Evolutionary conservation across 2,329 filamentous ascomycete species (phyloP).

Genomic region (Raffaelea albimanens): DNA sequence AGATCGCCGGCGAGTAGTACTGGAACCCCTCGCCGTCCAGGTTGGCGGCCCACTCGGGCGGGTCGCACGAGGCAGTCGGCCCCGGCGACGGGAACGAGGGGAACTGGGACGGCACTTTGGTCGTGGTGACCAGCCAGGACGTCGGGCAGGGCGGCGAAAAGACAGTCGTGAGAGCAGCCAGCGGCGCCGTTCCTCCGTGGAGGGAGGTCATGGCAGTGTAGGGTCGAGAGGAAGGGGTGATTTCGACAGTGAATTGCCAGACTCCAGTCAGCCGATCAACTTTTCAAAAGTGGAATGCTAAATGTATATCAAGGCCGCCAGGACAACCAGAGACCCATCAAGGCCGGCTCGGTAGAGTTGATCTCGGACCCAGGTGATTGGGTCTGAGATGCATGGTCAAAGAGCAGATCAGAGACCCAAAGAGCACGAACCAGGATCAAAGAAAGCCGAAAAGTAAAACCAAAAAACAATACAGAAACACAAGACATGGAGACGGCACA

Average conservation of each 20-base stretch:
- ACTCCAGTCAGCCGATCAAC: too few relatives aligned
- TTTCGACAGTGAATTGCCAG: too few relatives aligned
- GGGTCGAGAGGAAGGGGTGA: too few relatives aligned
- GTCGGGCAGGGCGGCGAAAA: conserved; percentile 29
- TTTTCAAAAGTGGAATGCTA: too few relatives aligned
- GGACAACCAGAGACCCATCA: too few relatives aligned
- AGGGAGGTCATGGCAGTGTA: conserved; percentile 9
- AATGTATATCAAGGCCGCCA: too few relatives aligned
- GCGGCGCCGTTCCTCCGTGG: conserved; percentile 19
- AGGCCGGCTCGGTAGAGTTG: too few relatives aligned
- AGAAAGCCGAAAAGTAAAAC: too few relatives aligned
- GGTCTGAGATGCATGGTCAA: too few relatives aligned
- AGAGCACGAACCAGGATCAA: too few relatives aligned
- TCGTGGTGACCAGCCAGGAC: conserved; percentile 30
- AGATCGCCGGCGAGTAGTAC: conserved; percentile 31
- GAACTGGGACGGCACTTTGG: conserved; percentile 27
- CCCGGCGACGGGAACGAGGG: conserved; percentile 22
- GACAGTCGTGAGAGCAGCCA: conserved; percentile 29
- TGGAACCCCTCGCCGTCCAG: conserved; percentile 25
- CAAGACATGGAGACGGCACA: neutral
- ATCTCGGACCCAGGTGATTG: too few relatives aligned
- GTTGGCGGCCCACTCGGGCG: conserved; percentile 25
- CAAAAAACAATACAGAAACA: neutral
- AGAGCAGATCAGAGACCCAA: too few relatives aligned
- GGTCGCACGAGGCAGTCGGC: conserved; percentile 18